These are phyloP conservation scores for Singerocomus rubriflavus DNA, from an alignment of 1,284 basidiomycete genomes.

Conservation along the genomic window DNA sequence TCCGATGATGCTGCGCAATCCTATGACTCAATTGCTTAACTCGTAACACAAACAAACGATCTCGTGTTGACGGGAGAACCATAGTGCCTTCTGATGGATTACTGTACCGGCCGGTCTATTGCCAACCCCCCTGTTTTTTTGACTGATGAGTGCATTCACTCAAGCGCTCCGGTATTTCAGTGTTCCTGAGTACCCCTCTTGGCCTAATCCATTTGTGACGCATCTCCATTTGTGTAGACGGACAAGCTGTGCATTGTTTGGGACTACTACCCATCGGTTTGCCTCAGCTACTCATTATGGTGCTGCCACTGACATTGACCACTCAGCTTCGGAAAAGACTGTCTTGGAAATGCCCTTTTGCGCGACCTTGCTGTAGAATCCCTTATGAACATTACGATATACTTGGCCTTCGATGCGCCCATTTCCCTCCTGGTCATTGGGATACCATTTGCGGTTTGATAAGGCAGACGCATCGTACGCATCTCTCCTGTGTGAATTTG, in stretches of 20 bases:
- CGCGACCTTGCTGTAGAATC: slow-evolving; percentile 43
- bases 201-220: neutral
- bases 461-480: neutral
- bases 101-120: neutral
- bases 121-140: neutral
- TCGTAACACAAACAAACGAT: neutral
- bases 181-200: neutral
- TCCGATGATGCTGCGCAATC: slow-evolving; percentile 21
- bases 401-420: slow-evolving; percentile 26
- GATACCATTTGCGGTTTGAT: slow-evolving; percentile 11
- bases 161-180: neutral
- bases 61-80: neutral
- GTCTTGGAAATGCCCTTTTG: slow-evolving; percentile 40
- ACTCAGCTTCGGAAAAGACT: slow-evolving; percentile 28
- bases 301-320: slow-evolving; percentile 1
- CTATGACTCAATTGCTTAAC: slow-evolving; percentile 25
- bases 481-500: slow-evolving; percentile 16
- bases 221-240: neutral
- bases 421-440: slow-evolving; percentile 25
- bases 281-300: neutral
- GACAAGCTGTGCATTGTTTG: neutral
- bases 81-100: neutral
- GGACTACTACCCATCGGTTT: neutral
- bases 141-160: neutral
- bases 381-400: slow-evolving; percentile 40